Evolutionary conservation across 495 filamentous ascomycete genomes (phyloP), one percentile per base, ranked within the genome.

Genomic region (Neurospora pannonica): DNA sequence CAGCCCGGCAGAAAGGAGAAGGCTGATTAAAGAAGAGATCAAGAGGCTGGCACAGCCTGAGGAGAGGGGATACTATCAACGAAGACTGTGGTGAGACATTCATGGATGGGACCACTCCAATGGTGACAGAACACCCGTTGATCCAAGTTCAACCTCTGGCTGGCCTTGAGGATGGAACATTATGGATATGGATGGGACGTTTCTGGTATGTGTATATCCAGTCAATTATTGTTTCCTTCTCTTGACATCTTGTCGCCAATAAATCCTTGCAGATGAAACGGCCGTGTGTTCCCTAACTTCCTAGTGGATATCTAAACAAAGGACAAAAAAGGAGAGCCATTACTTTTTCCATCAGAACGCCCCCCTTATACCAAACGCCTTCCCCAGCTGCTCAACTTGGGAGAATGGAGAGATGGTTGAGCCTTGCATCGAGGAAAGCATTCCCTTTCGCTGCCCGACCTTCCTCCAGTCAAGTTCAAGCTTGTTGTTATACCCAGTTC

Each of bases 21-120:
- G 78, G 72, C 78, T 79, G 19, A 88, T 88, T 71, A 86, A 85
- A 75, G 86, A 87, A 40, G 84, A 88, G 74, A 85, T 88, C 15
- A 76, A 82, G 74, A 81, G 78, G 71, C 77, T 84, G 43, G 79
- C 85, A 11, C 79, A 83, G 72, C 82, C 81, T 11, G 67, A 78
- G 80, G 74, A 82, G 46, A 81, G 77, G 31, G 83, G 84, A 11
- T 85, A 85, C 46, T 87, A 86, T 73, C 85, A 85, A 71, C 81
- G 86, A 70, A 75, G 86, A 42, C 75, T 85, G 75, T 86, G 82
- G 81, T 88, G 77, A 80, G 21, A 60, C 28, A 42, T 10, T 24
- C 38, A 38, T 38, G 38, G 37, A n/a, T 48, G 60, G 31, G 46
- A 6, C 21, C 46, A 54, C 11, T 28, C 21, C 46, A 28, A 15